A percentile compares a stretch with the other conserved stretches of the same genome.
Conservation (phyloP, 345 rosid genomes). For the Aethionema arabicum region DNA sequence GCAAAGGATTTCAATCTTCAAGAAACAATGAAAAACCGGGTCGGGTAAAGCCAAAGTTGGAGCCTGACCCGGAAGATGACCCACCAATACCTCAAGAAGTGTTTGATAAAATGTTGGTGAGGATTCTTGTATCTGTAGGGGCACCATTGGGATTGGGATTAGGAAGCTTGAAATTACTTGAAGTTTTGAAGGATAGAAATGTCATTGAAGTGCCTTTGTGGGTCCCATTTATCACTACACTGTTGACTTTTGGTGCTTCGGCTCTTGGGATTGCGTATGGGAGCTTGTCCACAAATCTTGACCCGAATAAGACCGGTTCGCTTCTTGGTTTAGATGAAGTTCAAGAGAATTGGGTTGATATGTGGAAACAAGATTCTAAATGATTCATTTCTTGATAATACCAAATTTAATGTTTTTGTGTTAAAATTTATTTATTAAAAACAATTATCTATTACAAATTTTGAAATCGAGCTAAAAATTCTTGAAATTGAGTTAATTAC, state of each 20-base stretch:
- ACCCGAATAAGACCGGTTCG: slow-evolving; percentile 57
- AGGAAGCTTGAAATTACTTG: slow-evolving; percentile 41
- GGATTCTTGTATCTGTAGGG: slow-evolving; percentile 52
- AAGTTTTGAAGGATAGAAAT: slow-evolving; percentile 43
- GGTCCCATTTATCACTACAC: slow-evolving; percentile 51
- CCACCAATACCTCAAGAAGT: slow-evolving; percentile 53
- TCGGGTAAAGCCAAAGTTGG: background rate
- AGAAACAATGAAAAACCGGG: slow-evolving; percentile 21
- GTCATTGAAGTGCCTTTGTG: slow-evolving; percentile 64
- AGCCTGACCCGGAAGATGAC: slow-evolving; percentile 35
- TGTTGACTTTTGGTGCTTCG: slow-evolving; percentile 63
- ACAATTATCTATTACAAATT: too few species aligned
- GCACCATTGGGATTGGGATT: slow-evolving; percentile 47
- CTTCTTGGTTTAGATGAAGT: slow-evolving; percentile 67
- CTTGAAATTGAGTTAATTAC: too few species aligned
- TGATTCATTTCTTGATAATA: too few species aligned
- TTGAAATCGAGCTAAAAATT: too few species aligned
- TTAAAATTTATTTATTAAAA: too few species aligned
- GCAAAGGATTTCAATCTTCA: slow-evolving; percentile 44
- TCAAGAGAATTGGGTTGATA: slow-evolving; percentile 69
- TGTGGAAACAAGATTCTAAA: slow-evolving; percentile 62
- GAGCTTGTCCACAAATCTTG: slow-evolving; percentile 69
- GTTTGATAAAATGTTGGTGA: slow-evolving; percentile 45
- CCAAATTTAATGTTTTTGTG: too few species aligned
- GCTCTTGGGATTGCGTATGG: slow-evolving; percentile 78